Evolutionary conservation across 805 yeast genomes (phyloP), one percentile per base, ranked within the genome.

Genomic region (Metschnikowia santaceciliae): DNA sequence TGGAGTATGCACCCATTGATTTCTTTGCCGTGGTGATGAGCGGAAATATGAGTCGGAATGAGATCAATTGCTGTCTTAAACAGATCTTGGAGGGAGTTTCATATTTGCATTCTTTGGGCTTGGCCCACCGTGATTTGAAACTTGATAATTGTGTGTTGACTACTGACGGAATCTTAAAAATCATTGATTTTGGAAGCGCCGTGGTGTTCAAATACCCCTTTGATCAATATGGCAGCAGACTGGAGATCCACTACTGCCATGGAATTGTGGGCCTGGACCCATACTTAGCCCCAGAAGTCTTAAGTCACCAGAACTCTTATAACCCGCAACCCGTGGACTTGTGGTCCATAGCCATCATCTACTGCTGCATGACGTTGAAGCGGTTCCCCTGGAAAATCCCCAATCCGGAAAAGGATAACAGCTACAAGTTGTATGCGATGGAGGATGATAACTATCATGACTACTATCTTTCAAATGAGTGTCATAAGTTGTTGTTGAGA

Each of bases 1-100:
- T 94, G 97, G 99, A 94, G 70, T 92, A 84, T 66, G 88, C 96
- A 60, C 89, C 96, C 6, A 78, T 82, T 39, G 96, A 88, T 70
- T 86, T 88, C 66, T 88, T 88, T 64, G 90, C 90, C 0, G 90
- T 88, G 41, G 95, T 88, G 14, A 88, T 88, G 95, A 83, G 90
- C 4, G 91, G 90, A 22, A 78, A 82, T 60, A 86, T 88, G 91
- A 76, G 87, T 5, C 76, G 94, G 61, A 84, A 83, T 49, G 95
- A 88, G 65, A 86, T 87, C 56, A 87, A 87, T 62, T 88, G 95
- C 64, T 88, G 90, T 64, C 73, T 88, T 51, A 86, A 83, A 64
- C 96, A 88, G 68, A 76, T 88, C 39, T 71, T 82, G 37, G 77
- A 81, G 44, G 96, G 94, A 55, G 88, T 87, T 2, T 77, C 74